A percentile compares a stretch with the other conserved stretches of the same genome.
These are phyloP conservation scores for Heimioporus sp. DNA, from an alignment of 768 basidiomycete species.

Conservation along the genomic window DNA sequence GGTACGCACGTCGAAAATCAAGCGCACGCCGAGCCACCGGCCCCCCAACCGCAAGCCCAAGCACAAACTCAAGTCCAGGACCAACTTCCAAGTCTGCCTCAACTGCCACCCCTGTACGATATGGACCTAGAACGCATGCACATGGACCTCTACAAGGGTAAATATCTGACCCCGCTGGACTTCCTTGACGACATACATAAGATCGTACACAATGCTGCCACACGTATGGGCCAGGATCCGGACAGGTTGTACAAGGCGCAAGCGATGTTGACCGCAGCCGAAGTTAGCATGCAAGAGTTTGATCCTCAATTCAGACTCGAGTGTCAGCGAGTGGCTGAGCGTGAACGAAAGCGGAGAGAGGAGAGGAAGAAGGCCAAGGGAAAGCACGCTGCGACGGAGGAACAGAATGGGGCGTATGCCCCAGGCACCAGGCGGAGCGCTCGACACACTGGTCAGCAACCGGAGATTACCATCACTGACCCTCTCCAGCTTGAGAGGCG, in stretches of 20 bases:
- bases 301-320: conserved; percentile 76
- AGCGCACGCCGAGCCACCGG: conserved; percentile 15
- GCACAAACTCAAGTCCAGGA: conserved; percentile 35
- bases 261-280: conserved; percentile 82
- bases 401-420: conserved; percentile 34
- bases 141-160: conserved; percentile 74
- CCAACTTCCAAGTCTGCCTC: conserved; percentile 36
- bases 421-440: conserved; percentile 68
- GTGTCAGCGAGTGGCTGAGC: conserved; percentile 82
- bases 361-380: conserved; percentile 44
- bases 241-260: conserved; percentile 82
- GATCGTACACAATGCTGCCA: conserved; percentile 73
- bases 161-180: conserved; percentile 83
- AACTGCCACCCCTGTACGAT: conserved; percentile 59
- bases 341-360: conserved; percentile 66
- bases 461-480: conserved; percentile 73
- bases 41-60: conserved; percentile 35
- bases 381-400: conserved; percentile 18
- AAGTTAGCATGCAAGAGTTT: conserved; percentile 86
- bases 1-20: conserved; percentile 29
- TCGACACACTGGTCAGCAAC: conserved; percentile 67
- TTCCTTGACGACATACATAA: conserved; percentile 83
- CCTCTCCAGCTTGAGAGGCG: conserved; percentile 71
- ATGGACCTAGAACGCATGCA: conserved; percentile 95
- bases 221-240: conserved; percentile 56